Evolutionary conservation across 2,329 filamentous ascomycete genomes (phyloP).

Genomic region (Dothideomycetes sp.): DNA sequence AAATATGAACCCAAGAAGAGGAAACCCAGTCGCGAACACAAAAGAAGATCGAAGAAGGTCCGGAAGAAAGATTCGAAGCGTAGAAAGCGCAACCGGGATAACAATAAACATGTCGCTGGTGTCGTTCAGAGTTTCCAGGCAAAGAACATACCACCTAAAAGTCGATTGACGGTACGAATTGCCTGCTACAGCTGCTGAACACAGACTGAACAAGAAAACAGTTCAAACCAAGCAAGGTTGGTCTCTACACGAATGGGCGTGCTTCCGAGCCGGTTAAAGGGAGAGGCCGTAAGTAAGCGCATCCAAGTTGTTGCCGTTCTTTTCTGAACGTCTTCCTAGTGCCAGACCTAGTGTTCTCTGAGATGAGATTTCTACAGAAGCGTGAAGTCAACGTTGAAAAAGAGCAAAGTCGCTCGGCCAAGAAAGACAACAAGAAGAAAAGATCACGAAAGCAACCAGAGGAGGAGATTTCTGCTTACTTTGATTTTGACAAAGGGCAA

Average conservation of each 20-base stretch:
- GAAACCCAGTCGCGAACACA: constrained; percentile 20
- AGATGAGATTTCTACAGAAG: constrained; percentile 41
- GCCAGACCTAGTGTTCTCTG: constrained; percentile 43
- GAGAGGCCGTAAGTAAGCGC: constrained; percentile 31
- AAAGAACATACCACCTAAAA: constrained; percentile 34
- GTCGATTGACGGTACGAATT: constrained; percentile 37
- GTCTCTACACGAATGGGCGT: constrained; percentile 41
- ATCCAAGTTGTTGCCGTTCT: constrained; percentile 19
- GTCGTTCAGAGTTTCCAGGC: constrained; percentile 37
- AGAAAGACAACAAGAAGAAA: constrained; percentile 22
- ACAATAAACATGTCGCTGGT: constrained; percentile 28
- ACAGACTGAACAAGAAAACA: no score
- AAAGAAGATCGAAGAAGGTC: constrained; percentile 19
- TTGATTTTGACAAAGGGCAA: constrained; percentile 26
- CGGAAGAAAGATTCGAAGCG: constrained; percentile 17
- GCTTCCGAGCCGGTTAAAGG: constrained; percentile 37
- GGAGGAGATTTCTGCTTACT: constrained; percentile 39
- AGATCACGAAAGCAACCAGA: constrained; percentile 26
- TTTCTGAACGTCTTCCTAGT: constrained; percentile 29
- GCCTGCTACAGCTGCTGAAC: no score
- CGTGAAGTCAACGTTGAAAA: constrained; percentile 23
- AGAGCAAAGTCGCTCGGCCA: constrained; percentile 18
- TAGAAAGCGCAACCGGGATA: constrained; percentile 28
- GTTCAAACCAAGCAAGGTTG: constrained; percentile 31
- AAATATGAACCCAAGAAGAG: constrained; percentile 33